A percentile compares a stretch with the other conserved stretches of the same genome.
Evolutionary conservation across 371 early-diverging fungal species (phyloP).

Genomic region (Mortierella sp.): DNA sequence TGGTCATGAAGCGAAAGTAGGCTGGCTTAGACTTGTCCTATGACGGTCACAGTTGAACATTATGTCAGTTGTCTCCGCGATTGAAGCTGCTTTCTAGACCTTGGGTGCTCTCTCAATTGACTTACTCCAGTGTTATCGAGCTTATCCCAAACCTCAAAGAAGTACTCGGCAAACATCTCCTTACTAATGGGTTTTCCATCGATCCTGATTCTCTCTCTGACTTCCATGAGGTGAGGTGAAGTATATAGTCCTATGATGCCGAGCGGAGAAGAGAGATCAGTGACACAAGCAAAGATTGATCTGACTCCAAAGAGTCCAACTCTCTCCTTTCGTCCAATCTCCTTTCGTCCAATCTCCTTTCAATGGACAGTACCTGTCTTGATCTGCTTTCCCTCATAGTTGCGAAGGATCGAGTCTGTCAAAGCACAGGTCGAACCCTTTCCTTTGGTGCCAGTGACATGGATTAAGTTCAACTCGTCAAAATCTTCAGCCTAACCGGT

Average conservation of each 20-base stretch:
- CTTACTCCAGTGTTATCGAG: conserved; percentile 64
- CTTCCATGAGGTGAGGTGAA: conserved; percentile 93
- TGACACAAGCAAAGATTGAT: neutral
- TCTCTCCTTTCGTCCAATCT: neutral
- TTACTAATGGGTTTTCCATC: conserved; percentile 85
- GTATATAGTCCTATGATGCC: conserved; percentile 80
- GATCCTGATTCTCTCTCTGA: conserved; percentile 94
- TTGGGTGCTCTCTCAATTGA: neutral
- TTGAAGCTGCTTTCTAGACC: too few species aligned
- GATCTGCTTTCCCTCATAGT: conserved; percentile 55
- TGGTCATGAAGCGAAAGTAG: conserved; percentile 92
- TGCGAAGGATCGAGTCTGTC: conserved; percentile 71
- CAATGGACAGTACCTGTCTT: conserved; percentile 81
- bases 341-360: too few species aligned
- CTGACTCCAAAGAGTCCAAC: neutral
- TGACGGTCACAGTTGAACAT: neutral
- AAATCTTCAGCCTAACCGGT: conserved; percentile 52
- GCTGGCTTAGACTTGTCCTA: conserved; percentile 70
- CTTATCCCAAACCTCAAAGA: conserved; percentile 86
- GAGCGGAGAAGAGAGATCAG: neutral
- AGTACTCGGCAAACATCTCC: conserved; percentile 85
- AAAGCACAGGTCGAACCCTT: conserved; percentile 88
- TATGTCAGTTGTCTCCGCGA: too few species aligned
- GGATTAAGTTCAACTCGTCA: conserved; percentile 80
- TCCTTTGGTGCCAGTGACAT: conserved; percentile 90